Percentiles rank a stretch among this genome's conserved stretches.
Conservation (phyloP, 192 early-diverging fungal species). For the Linnemannia schmuckeri region DNA sequence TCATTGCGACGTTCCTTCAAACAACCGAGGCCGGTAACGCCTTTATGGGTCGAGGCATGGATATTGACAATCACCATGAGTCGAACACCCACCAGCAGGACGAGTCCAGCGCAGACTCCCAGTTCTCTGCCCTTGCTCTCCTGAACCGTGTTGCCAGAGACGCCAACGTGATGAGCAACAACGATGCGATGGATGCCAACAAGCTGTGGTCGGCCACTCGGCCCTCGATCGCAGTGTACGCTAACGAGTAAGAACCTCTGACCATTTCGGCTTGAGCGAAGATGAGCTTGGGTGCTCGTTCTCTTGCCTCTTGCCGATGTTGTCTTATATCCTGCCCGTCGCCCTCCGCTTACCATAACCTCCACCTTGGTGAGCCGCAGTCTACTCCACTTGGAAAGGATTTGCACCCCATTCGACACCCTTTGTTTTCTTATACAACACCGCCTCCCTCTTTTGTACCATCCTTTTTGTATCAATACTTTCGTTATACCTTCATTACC, state of each 20-base stretch:
- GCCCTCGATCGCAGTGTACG: conserved; percentile 31
- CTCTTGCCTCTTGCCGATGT: not conserved
- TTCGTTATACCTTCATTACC: not conserved
- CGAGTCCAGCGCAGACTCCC: conserved; percentile 4
- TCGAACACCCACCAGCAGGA: conserved; percentile 8
- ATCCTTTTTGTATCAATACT: conserved; percentile 21
- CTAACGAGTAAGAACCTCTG: conserved; percentile 31
- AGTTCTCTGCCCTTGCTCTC: not conserved
- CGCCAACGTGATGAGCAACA: conserved; percentile 11
- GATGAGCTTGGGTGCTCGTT: conserved; percentile 4
- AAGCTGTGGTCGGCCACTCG: conserved; percentile 38
- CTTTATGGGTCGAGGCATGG: conserved; percentile 22
- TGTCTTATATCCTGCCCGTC: not conserved
- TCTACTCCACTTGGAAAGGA: not conserved
- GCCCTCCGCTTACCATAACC: conserved; percentile 13
- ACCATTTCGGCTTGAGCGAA: not conserved
- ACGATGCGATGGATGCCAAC: conserved; percentile 15
- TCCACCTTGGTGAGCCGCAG: not conserved
- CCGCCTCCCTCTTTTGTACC: not conserved
- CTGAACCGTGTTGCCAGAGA: not conserved
- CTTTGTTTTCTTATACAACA: conserved; percentile 28
- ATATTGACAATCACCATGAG: conserved; percentile 18
- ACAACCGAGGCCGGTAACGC: conserved; percentile 21
- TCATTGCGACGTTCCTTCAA: conserved; percentile 37
- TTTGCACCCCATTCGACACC: not conserved